phyloP scores from a whole-genome alignment of 2,329 filamentous ascomycete species.

The Diplodia corticola region DNA sequence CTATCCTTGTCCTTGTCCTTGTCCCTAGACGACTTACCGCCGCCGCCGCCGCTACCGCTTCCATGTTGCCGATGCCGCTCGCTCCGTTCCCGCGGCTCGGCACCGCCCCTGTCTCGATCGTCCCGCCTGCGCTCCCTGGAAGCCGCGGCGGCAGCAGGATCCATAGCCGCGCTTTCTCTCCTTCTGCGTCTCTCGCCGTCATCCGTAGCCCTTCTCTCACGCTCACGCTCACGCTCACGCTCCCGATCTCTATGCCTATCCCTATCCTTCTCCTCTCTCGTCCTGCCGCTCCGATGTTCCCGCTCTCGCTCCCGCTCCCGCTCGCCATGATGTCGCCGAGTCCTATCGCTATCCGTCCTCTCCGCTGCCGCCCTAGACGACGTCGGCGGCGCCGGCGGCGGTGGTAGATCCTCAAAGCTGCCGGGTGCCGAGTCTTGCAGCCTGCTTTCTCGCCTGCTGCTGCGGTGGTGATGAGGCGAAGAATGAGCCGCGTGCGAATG shows the following conservation, averaged over 20 bases:
- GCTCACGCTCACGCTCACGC: background rate
- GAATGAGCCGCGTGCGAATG: background rate
- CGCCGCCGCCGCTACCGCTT: background rate
- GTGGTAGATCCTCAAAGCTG: background rate
- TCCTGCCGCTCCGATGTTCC: background rate
- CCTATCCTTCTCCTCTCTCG: background rate
- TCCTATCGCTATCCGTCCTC: background rate
- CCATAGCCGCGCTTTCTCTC: background rate
- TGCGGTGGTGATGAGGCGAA: background rate
- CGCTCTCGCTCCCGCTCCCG: no score
- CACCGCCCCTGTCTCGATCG: background rate
- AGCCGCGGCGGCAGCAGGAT: background rate
- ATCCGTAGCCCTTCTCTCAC: background rate
- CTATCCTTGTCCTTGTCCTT: slow-evolving; percentile 8
- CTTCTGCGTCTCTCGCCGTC: background rate
- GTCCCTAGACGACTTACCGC: slow-evolving; percentile 3
- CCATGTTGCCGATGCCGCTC: slow-evolving; percentile 4
- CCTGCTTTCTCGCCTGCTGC: slow-evolving; percentile 3
- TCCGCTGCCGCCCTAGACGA: background rate
- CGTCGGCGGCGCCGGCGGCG: background rate
- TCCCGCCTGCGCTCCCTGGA: background rate
- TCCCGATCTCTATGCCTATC: background rate
- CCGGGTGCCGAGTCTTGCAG: background rate
- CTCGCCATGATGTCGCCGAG: background rate
- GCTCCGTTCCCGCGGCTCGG: background rate